Evolutionary conservation across 305 asterid species (phyloP).

Genomic region (Andrographis paniculata): DNA sequence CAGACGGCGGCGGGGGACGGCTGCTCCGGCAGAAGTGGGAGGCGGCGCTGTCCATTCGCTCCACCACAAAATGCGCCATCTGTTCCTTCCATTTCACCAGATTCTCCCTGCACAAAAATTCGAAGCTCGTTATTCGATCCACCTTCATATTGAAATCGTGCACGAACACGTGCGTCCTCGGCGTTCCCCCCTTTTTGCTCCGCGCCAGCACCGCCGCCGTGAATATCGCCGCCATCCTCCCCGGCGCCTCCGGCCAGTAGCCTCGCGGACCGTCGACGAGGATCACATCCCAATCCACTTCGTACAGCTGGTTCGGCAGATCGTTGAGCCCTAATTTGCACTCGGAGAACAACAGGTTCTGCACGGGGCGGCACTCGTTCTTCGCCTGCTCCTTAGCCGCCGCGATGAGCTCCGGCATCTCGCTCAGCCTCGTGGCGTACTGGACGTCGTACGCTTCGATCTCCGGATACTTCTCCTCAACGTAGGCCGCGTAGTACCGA

Average conservation of each 20-base stretch:
- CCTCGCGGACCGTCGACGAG: conserved; percentile 88
- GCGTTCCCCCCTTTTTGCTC: conserved; percentile 59
- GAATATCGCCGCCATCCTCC: conserved; percentile 84
- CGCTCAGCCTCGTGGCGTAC: conserved; percentile 64
- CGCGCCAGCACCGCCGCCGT: conserved; percentile 85
- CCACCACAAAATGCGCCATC: conserved; percentile 73
- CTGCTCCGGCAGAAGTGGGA: conserved; percentile 55
- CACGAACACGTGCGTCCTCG: conserved; percentile 70
- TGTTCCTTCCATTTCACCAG: conserved; percentile 64
- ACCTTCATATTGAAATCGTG: conserved; percentile 72
- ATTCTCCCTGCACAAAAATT: conserved; percentile 78
- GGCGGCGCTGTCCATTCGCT: conserved; percentile 47
- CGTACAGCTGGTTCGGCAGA: conserved; percentile 79
- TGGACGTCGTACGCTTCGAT: conserved; percentile 86
- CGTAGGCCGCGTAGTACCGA: conserved; percentile 75
- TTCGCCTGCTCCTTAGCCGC: conserved; percentile 52
- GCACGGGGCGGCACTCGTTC: conserved; percentile 91
- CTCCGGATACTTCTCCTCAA: conserved; percentile 74
- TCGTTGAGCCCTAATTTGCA: conserved; percentile 77
- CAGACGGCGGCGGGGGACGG: conserved; percentile 30
- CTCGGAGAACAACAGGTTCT: conserved; percentile 76
- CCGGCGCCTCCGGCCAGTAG: conserved; percentile 96
- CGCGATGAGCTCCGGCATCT: conserved; percentile 50
- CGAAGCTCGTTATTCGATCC: conserved; percentile 60
- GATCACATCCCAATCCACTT: conserved; percentile 84